Base-by-base conservation (phyloP, 2,329 filamentous ascomycete genomes). In the Aspergillus cejpii region DNA sequence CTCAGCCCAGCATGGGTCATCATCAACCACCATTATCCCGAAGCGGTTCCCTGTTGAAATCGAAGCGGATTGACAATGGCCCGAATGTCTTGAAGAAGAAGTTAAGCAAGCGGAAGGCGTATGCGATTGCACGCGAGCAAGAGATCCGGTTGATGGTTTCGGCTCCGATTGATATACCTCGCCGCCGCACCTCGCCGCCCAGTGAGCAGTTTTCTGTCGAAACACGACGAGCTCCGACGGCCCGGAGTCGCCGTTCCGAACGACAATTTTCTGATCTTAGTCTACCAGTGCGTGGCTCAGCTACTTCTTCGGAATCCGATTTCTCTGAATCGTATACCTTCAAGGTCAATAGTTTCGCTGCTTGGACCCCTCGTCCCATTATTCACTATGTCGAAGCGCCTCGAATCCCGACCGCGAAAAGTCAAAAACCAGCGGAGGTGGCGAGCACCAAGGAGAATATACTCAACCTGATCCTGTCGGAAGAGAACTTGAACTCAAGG, bases 141-240 rank as follows among this genome's bases (percentile, higher is more conserved):
- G 88, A 95, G 67, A 89, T 96, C 60, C 86, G 83, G 61, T 82
- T 87, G 43, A 87, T 96, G 85, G 85, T 80, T 59, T 79, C 80
- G 31, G 78, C 77, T 49, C 74, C 77, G 2, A 77, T 83, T 54
- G 81, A 86, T 5, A 70, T 81, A 48, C 68, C 73, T 14, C 76
- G 74, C 42, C 79, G 85, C 41, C 75, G 82, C 5, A 76, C 76
- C 8, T 75, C 77, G 38, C 77, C 82, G 48, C 72, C 74, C 24
- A 78, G 76, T 63, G 77, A 77, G 42, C 72, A 80, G 37, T 76
- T 85, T 37, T 76, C 79, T 47, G 77, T 74, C 73, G 74, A 64
- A 77, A 87, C 54, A 60, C 48, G 44, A 17, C 44, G 48, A 42
- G 39, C 26, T 45, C 53, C 48, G 46, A 77, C 76, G 17, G 75